phyloP scores from a whole-genome alignment of 2,329 filamentous ascomycete species.

The Colletotrichum sp. region DNA sequence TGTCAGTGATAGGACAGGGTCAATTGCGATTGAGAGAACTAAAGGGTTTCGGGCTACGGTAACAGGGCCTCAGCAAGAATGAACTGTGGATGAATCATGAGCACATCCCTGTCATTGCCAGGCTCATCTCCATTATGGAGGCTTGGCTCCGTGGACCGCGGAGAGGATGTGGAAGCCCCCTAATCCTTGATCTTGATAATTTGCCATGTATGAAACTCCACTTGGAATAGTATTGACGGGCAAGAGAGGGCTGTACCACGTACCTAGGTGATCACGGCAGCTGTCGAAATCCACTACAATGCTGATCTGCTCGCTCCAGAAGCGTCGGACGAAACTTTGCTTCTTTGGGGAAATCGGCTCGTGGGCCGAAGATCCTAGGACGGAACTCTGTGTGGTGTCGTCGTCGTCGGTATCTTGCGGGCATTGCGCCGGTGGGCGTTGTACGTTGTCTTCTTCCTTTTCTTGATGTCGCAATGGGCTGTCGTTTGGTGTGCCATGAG shows the following conservation, averaged over 20 bases:
- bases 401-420: neutral
- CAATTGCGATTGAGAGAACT: neutral
- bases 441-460: neutral
- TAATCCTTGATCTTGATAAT: neutral
- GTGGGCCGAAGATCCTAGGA: neutral
- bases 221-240: neutral
- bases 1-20: constrained; percentile 6
- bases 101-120: neutral
- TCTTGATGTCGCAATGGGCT: neutral
- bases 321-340: constrained; percentile 24
- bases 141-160: neutral
- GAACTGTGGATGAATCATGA: neutral
- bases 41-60: neutral
- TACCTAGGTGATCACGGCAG: constrained; percentile 62
- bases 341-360: neutral
- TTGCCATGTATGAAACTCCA: neutral
- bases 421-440: neutral
- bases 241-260: constrained; percentile 25
- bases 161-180: neutral
- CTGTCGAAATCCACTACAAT: constrained; percentile 53
- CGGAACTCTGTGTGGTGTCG: neutral
- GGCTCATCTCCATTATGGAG: constrained; percentile 12
- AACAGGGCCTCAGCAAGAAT: neutral
- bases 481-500: neutral
- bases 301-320: constrained; percentile 55